Percentiles rank a stretch among this genome's conserved stretches.
phyloP scores from a whole-genome alignment of 148 eudicot species.

The Tetragonia tetragonoides region DNA sequence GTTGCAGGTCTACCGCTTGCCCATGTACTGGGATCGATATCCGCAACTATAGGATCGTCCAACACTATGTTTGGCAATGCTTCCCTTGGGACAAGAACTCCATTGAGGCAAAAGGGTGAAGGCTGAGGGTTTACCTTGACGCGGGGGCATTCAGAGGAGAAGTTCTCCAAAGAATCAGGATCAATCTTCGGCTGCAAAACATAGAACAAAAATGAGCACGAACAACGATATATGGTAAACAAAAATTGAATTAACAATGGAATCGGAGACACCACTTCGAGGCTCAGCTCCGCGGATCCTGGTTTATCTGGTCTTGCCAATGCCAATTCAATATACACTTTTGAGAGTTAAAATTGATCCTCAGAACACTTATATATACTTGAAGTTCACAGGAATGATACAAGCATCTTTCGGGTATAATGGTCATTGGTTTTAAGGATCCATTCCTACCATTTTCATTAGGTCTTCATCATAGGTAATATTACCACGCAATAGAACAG shows the following conservation, averaged over 20 bases:
- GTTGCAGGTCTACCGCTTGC: slow-evolving; percentile 35
- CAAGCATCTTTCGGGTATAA: neutral
- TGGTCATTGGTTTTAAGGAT: too few relatives aligned
- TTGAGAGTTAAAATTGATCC: too few relatives aligned
- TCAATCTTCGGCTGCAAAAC: slow-evolving; percentile 72
- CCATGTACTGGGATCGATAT: slow-evolving; percentile 79
- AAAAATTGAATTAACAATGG: neutral
- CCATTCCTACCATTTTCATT: too few relatives aligned
- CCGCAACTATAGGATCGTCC: slow-evolving; percentile 62
- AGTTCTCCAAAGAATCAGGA: slow-evolving; percentile 50
- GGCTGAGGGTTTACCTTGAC: slow-evolving; percentile 73
- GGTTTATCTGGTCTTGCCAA: too few relatives aligned
- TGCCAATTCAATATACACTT: too few relatives aligned
- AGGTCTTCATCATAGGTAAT: too few relatives aligned
- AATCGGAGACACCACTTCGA: neutral
- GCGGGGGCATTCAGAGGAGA: slow-evolving; percentile 78
- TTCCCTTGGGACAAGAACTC: slow-evolving; percentile 53
- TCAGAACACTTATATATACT: neutral
- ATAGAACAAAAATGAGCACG: neutral
- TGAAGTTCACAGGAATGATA: neutral
- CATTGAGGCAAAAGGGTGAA: slow-evolving; percentile 56
- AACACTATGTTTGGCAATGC: slow-evolving; percentile 48
- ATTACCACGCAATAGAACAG: too few relatives aligned
- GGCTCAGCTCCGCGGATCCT: neutral
- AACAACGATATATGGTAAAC: neutral